Conservation (phyloP, 495 filamentous ascomycete species). For the Rostrohypoxylon terebratum region DNA sequence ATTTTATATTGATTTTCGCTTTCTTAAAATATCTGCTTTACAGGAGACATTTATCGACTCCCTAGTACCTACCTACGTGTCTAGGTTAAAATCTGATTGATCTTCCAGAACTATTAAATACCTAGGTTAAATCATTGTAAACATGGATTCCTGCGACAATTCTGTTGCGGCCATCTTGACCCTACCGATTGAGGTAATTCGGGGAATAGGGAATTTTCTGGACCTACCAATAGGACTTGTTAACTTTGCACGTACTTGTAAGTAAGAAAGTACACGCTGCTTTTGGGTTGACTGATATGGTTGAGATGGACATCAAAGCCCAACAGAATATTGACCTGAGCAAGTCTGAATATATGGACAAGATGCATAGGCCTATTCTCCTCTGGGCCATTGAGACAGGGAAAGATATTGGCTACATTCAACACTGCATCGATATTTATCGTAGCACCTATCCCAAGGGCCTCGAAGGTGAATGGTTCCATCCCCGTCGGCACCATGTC, state of each 20-base stretch:
- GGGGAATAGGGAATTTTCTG: not conserved
- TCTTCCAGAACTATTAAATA: too few relatives aligned
- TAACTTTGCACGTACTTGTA: slow-evolving; percentile 8
- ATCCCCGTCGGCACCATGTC: not conserved
- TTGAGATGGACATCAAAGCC: slow-evolving; percentile 1
- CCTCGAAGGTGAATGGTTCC: not conserved
- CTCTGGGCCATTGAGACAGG: slow-evolving; percentile 6
- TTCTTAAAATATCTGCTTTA: too few relatives aligned
- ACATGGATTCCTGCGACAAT: too few relatives aligned
- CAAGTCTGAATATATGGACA: not conserved
- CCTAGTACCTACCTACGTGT: too few relatives aligned
- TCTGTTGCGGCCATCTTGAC: too few relatives aligned
- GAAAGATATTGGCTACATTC: slow-evolving; percentile 1
- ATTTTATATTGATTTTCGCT: too few relatives aligned
- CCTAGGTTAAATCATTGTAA: too few relatives aligned
- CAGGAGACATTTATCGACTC: too few relatives aligned
- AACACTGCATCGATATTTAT: not conserved
- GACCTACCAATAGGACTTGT: not conserved
- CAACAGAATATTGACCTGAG: not conserved
- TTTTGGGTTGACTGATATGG: not conserved
- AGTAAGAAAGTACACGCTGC: not conserved
- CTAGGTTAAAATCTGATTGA: too few relatives aligned
- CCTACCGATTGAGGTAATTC: slow-evolving; percentile 6
- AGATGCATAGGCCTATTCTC: not conserved
- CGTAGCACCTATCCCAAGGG: not conserved